Evolutionary conservation across 1,284 basidiomycete species (phyloP), one percentile per base, ranked within the genome.

Genomic region (Melampsora abietis-canadensis): DNA sequence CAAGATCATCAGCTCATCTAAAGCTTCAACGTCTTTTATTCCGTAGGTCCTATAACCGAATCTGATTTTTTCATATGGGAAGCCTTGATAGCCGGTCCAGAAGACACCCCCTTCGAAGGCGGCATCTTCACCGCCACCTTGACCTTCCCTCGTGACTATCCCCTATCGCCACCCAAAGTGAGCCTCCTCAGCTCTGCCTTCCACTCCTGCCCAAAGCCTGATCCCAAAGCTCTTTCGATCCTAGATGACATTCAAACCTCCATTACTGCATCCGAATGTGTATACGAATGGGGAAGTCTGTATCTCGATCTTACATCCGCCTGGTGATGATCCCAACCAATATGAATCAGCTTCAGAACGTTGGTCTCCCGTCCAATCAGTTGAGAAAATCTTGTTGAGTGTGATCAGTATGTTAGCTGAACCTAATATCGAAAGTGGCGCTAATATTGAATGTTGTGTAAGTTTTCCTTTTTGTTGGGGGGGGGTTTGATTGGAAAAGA

Each of bases 391-490:
- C 76, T 77, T 84, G 37, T 77, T 98, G 6, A 94, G 92, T 78
- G 95, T 98, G 24, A 89, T 98, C 78, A 95, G 92, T 72, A 98
- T 99, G 95, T 87, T 99, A n/a, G 94, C 96, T 78, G 90, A 98
- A 85, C 96, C 96, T n/a, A 99, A 99, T 83, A 87, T 98, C 69
- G 96, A 99, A 84, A 93, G 91, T 78, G 95, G 95, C 44, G 96
- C 96, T 62, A 98, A 98, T 84, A 92, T 99, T 76, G 95, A 98
- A 76, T 83, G 83, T 48, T 83, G 83, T 79, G 82, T 83, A 76
- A 78, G 83, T 80, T n/a, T 27, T 30, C 4, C 6, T 19, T 30
- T n/a, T 34, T n/a, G 34, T 17, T 64, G 48, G 54, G 37, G 14
- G 30, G 19, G 3, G 7, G 15, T 17, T 4, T 61, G 24, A 34